phyloP scores from a whole-genome alignment of 1,284 basidiomycete species.

The Cerrena zonata region DNA sequence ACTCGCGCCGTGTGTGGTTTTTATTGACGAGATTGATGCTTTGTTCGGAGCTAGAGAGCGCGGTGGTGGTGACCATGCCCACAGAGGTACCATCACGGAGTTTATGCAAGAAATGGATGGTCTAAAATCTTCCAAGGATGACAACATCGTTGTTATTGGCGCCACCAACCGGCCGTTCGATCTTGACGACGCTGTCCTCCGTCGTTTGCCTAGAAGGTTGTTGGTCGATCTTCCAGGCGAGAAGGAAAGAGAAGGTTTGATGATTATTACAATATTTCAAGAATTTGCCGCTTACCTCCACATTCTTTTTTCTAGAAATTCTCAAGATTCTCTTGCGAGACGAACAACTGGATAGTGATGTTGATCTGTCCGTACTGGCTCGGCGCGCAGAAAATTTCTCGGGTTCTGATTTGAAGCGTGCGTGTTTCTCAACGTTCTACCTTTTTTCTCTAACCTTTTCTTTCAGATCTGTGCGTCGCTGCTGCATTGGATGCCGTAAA shows the following conservation, averaged over 20 bases:
- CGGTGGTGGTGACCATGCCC: slow-evolving; percentile 71
- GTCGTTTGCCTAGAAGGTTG: slow-evolving; percentile 76
- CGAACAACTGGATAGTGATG: slow-evolving; percentile 64
- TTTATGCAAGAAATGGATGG: slow-evolving; percentile 99
- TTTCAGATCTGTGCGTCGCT: slow-evolving; percentile 78
- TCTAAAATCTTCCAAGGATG: slow-evolving; percentile 71
- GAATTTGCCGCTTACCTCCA: slow-evolving; percentile 2
- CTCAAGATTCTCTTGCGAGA: slow-evolving; percentile 77
- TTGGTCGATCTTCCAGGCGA: slow-evolving; percentile 81
- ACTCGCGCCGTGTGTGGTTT: slow-evolving; percentile 88
- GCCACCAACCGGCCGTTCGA: slow-evolving; percentile 90
- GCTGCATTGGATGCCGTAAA: slow-evolving; percentile 86
- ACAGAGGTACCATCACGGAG: slow-evolving; percentile 81
- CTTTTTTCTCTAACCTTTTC: neutral
- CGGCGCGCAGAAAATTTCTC: slow-evolving; percentile 81
- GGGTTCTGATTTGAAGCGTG: slow-evolving; percentile 90
- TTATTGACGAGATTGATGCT: slow-evolving; percentile 93
- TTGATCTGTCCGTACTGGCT: slow-evolving; percentile 62
- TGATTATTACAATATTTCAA: too few species aligned
- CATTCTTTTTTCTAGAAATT: slow-evolving; percentile 54
- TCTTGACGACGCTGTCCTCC: slow-evolving; percentile 78
- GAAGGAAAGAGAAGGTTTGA: slow-evolving; percentile 70
- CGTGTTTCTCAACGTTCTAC: slow-evolving; percentile 28
- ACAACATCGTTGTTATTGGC: slow-evolving; percentile 87
- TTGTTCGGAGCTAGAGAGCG: slow-evolving; percentile 87